Base-by-base conservation (phyloP, 352 stramenopile species). In the Poterioochromonas sp. region DNA sequence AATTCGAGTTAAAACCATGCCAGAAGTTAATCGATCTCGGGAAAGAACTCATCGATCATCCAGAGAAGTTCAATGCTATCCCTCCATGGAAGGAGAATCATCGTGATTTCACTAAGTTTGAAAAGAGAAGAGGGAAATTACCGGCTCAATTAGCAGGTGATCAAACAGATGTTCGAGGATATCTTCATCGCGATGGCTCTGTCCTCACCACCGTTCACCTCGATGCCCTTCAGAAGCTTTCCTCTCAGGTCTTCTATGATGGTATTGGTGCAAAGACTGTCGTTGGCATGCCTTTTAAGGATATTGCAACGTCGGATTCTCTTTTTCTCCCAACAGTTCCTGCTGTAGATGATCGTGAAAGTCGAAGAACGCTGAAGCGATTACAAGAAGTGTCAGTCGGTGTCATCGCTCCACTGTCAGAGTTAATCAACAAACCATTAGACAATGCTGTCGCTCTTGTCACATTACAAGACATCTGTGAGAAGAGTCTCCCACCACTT, bases 261-360 rank as follows among this genome's bases (percentile, higher is more conserved):
- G 15, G 53, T 40, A 60, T 83, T 69, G n/a, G 41, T 32, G 35
- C 5, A 83, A 91, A 91, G 80, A 88, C 84, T 41, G 89, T 88
- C 32, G 87, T 92, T 35, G 89, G 88, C 43, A 92, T 93, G 89
- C 89, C 89, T 51, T 91, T 92, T 80, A 92, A 90, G 82, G 89
- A 93, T 83, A 89, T 93, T 83, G 88, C 88, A 18, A 92, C 89
- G 11, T 69, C 83, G 12, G 89, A 93, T 81, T 89, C 84, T 43
- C 79, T 93, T 35, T 89, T 87, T 65, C 86, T 93, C 78, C 78
- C 83, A 41, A 20, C 83, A 47, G 76, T 90, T 54, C 88, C 87
- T 51, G 44, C 85, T 1, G 81, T 71, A n/a, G 81, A 86, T 64
- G 83, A 91, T 76, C 82, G 82, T n/a, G 83, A 83, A 53, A 84